Conservation (phyloP, 352 stramenopile genomes). For the Pythium brachiatum region DNA sequence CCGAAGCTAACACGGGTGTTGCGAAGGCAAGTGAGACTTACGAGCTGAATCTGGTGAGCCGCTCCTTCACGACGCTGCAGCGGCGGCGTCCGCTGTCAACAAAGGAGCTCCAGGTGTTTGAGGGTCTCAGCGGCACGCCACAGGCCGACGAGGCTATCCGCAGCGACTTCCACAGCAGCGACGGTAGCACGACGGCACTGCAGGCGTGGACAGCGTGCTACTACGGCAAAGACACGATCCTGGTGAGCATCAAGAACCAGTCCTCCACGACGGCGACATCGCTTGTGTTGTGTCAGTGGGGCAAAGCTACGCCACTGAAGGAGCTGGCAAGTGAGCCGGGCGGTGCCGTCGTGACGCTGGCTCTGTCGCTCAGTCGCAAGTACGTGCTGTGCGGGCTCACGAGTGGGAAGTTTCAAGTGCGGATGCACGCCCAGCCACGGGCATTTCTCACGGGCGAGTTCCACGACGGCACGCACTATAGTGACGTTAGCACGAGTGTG, state of each 20-base stretch:
- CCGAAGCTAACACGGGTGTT: not conserved
- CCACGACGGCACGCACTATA: conserved; percentile 45
- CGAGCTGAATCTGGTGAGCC: conserved; percentile 43
- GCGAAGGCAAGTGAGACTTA: conserved; percentile 44
- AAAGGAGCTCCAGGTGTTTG: conserved; percentile 50
- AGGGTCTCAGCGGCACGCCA: conserved; percentile 32
- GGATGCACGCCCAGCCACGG: conserved; percentile 40
- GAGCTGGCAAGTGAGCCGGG: conserved; percentile 44
- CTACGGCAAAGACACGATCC: conserved; percentile 35
- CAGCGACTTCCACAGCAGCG: conserved; percentile 43
- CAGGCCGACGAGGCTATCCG: conserved; percentile 48
- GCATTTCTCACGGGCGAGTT: conserved; percentile 76
- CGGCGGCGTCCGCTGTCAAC: conserved; percentile 45
- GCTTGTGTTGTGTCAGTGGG: conserved; percentile 38
- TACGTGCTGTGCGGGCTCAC: conserved; percentile 76
- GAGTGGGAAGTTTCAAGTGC: conserved; percentile 83
- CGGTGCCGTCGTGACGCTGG: conserved; percentile 36
- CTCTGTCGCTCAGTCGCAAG: conserved; percentile 44
- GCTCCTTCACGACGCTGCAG: conserved; percentile 42
- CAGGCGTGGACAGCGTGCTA: conserved; percentile 47
- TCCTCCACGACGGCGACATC: conserved; percentile 9
- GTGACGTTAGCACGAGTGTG: conserved; percentile 21
- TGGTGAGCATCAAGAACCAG: conserved; percentile 42
- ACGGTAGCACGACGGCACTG: conserved; percentile 23
- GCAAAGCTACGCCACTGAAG: conserved; percentile 26